Percentiles rank a stretch among this genome's conserved stretches.
Conservation (phyloP, 345 rosid genomes). For the Pugionium cornutum region DNA sequence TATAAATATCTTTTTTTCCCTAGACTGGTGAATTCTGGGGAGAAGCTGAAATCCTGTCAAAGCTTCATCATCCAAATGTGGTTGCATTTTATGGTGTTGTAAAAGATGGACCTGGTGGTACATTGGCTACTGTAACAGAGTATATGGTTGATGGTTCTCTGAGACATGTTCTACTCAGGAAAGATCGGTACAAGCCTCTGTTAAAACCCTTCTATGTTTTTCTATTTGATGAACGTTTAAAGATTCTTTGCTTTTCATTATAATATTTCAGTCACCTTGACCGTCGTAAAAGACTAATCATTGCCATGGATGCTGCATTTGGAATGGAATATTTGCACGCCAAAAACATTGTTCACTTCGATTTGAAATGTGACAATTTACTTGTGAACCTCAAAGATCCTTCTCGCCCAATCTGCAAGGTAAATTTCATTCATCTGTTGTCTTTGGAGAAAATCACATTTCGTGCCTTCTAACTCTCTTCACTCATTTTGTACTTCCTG, state of each 20-base stretch:
- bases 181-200: constrained; percentile 66
- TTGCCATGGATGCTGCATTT: constrained; percentile 99
- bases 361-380: constrained; percentile 94
- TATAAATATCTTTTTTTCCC: not conserved
- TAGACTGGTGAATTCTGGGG: constrained; percentile 96
- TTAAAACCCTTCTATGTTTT: constrained; percentile 5
- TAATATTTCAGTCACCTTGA: constrained; percentile 69
- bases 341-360: constrained; percentile 96
- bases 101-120: constrained; percentile 91
- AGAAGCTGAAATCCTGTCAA: constrained; percentile 97
- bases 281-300: constrained; percentile 84
- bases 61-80: constrained; percentile 98
- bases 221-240: constrained; percentile 1
- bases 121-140: constrained; percentile 94
- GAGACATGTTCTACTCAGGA: constrained; percentile 84
- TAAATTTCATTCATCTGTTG: constrained; percentile 30
- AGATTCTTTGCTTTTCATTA: constrained; percentile 20
- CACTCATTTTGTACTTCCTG: constrained; percentile 21
- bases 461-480: not conserved
- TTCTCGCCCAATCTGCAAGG: constrained; percentile 95
- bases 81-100: constrained; percentile 99
- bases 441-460: constrained; percentile 16
- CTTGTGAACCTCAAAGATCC: constrained; percentile 97
- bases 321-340: constrained; percentile 99
- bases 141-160: constrained; percentile 99